Base-by-base conservation (phyloP, 2,329 filamentous ascomycete species). In the Stemphylium beticola region DNA sequence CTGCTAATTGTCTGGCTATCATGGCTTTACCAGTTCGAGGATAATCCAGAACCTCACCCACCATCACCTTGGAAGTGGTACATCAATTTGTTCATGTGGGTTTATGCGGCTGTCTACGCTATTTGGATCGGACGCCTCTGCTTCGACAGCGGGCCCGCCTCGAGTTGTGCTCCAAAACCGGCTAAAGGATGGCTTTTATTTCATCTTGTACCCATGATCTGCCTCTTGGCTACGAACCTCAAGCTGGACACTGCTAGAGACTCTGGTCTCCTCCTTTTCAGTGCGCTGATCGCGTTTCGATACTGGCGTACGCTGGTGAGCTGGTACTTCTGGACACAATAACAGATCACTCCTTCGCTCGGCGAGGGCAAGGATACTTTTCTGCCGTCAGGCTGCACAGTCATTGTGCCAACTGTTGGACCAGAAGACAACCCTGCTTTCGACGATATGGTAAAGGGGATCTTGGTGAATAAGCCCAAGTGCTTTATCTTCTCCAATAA, bases 331-430 rank as follows among this genome's bases (percentile, higher is more conserved):
- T 67, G 57, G 59, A 24, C 22, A 24, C 22, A 24, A 24, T 24
- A 24, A 4, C 4, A 24, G 22, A 24, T 24, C 22, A 24, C 22
- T 24, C 4, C 22, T 24, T 24, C 22, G 22, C 22, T 4, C 3
- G 22, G 22, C 22, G 22, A 24, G 22, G 22, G 22, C 22, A 7
- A 15, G n/a, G n/a, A 18, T 37, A n/a, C 8, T 4, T 18, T 18
- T 37, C 15, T 37, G 3, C 1, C 53, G 7, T 9, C 11, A 0
- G 53, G 67, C 2, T 66, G 63, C 6, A 65, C 66, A 0, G 63
- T 67, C 1, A 55, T 70, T 2, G 39, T 67, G 2, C 59, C 67
- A 1, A 68, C 67, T 0, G 58, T 66, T 0, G 66, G 64, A 9
- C 59, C 61, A 0, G 20, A 11, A 0, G 17, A 12, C 2, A 9